Percentiles rank a stretch among this genome's conserved stretches.
These are phyloP conservation scores for Ephemerocybe angulata DNA, from an alignment of 768 basidiomycete genomes.

Conservation along the genomic window DNA sequence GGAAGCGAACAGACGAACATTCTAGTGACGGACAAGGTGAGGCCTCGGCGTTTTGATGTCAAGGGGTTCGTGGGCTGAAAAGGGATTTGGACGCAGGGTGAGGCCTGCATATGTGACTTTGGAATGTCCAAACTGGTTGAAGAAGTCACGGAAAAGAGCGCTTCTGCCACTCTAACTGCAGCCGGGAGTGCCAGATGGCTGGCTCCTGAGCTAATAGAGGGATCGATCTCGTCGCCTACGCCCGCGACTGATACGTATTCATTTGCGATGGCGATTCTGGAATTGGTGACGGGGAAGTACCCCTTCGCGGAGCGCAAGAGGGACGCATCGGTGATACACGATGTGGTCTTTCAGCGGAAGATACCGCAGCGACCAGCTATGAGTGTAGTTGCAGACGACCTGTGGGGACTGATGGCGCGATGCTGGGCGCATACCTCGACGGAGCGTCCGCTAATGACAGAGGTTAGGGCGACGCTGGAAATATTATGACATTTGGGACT, in stretches of 20 bases:
- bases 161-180: slow-evolving; percentile 43
- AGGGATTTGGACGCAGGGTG: slow-evolving; percentile 32
- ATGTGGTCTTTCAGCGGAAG: slow-evolving; percentile 34
- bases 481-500: background rate
- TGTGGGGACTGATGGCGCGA: slow-evolving; percentile 44
- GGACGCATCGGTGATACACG: slow-evolving; percentile 48
- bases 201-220: slow-evolving; percentile 55
- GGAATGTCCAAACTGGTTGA: slow-evolving; percentile 61
- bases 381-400: slow-evolving; percentile 32
- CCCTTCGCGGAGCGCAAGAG: slow-evolving; percentile 50
- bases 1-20: slow-evolving; percentile 46
- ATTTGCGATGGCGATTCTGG: slow-evolving; percentile 58
- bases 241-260: slow-evolving; percentile 53
- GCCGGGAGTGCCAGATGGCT: slow-evolving; percentile 54
- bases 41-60: slow-evolving; percentile 7
- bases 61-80: background rate
- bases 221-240: slow-evolving; percentile 39
- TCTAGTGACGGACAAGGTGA: slow-evolving; percentile 48
- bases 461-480: slow-evolving; percentile 25
- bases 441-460: slow-evolving; percentile 38
- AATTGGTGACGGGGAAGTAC: slow-evolving; percentile 49
- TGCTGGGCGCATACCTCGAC: slow-evolving; percentile 44
- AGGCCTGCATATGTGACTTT: slow-evolving; percentile 60
- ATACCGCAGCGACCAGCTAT: slow-evolving; percentile 41
- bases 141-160: slow-evolving; percentile 49